Evolutionary conservation across 192 early-diverging fungal species (phyloP), one percentile per base, ranked within the genome.

Genomic region (Mycoemilia scoparia): DNA sequence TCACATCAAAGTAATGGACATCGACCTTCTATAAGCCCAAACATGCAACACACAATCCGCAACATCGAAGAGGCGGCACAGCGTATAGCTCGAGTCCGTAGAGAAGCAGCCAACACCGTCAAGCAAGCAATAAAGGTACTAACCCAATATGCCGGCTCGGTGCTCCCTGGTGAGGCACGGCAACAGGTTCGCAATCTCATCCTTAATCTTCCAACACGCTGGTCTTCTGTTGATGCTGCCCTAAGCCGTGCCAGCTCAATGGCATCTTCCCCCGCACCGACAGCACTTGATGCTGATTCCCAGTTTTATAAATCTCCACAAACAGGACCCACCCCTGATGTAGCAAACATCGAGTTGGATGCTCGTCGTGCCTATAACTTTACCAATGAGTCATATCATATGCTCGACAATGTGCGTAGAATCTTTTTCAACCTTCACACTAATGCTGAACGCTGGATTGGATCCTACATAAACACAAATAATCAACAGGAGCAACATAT

Each of bases 91-190:
- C 43, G 47, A 2, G 72, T 84, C 30, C 73, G 77, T 38, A 74
- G 71, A n/a, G 90, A 91, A 28, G 73, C 91, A 2, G 74, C 87
- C 1, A 65, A 73, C 13, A 87, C 86, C 0, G 58, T 96, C 17
- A 68, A 84, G 16, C 75, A 75, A 19, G 90, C 87, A 1, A 82
- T 96, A 3, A 80, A 78, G 24, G 74, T 96, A 5, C 67, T 96
- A 21, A 78, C 76, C 15, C 70, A 76, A 21, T 85, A 95, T 49
- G 87, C 90, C 12, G 77, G 79, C 9, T 64, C 73, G 3, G 77
- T 77, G 32, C 60, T 96, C 25, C 83, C 90, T 2, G 78, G 73
- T 27, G 80, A 77, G 22, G 83, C 87, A 17, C 64, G 80, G 21
- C 54, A 69, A 27, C 73, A 57, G 24, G 90, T 96, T 7, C 70